phyloP scores from a whole-genome alignment of 305 asterid genomes.

The Fraxinus floribunda region DNA sequence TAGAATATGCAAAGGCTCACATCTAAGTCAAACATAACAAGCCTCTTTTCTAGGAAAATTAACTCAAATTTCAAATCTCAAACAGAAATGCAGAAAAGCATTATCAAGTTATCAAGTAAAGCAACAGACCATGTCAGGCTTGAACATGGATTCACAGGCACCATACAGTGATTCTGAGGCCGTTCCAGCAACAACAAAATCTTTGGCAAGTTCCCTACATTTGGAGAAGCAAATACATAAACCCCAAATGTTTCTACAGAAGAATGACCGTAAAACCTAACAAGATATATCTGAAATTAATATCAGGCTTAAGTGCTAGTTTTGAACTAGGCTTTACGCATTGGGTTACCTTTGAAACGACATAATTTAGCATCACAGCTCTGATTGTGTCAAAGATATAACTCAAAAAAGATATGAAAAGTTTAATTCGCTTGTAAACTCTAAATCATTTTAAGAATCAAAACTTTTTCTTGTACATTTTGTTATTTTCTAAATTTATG shows the following conservation, averaged over 20 bases:
- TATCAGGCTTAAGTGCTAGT: not conserved
- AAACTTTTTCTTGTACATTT: not conserved
- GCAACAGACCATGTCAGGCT: conserved; percentile 81
- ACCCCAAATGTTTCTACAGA: not conserved
- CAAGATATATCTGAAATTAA: not conserved
- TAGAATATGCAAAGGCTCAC: not conserved
- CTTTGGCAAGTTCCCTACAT: conserved; percentile 99
- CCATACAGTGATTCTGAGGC: conserved; percentile 97
- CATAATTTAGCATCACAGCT: not conserved
- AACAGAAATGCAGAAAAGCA: not conserved
- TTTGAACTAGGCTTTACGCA: conserved; percentile 9
- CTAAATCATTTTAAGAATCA: not conserved
- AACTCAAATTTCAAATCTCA: not conserved
- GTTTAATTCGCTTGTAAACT: not conserved
- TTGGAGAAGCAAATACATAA: conserved; percentile 2
- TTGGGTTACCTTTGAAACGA: not conserved
- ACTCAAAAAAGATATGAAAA: not conserved
- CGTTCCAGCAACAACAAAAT: conserved; percentile 96
- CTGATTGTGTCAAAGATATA: not conserved
- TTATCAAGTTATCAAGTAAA: not conserved
- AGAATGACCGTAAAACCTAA: not conserved
- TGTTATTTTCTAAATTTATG: not conserved
- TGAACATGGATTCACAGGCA: conserved; percentile 98
- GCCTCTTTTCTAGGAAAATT: not conserved
- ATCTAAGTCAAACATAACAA: not conserved